Evolutionary conservation across 2,329 filamentous ascomycete species (phyloP).

Genomic region (Aspergillus unguis): DNA sequence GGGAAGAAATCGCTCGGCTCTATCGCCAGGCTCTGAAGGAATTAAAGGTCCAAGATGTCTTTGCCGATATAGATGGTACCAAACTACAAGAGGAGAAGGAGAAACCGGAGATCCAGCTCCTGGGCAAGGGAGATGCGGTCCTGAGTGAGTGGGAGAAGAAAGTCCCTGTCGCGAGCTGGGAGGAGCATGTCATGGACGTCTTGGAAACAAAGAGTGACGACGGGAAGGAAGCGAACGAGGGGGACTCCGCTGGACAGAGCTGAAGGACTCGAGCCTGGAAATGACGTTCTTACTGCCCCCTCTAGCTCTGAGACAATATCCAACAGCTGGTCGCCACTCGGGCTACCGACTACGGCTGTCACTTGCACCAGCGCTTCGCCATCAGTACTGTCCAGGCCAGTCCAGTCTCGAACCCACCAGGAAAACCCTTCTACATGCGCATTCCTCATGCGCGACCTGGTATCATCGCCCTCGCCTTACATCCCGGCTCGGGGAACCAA

Average conservation of each 20-base stretch:
- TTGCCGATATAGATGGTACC: slow-evolving; percentile 44
- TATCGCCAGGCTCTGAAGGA: slow-evolving; percentile 53
- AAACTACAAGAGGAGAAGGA: slow-evolving; percentile 16
- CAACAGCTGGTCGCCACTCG: too few relatives aligned
- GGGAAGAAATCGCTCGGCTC: slow-evolving; percentile 32
- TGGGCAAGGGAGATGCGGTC: slow-evolving; percentile 28
- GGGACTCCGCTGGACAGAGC: not conserved
- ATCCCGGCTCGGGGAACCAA: not conserved
- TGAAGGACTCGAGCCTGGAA: not conserved
- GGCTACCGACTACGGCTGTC: too few relatives aligned
- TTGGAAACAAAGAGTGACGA: slow-evolving; percentile 32
- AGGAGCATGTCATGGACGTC: slow-evolving; percentile 35
- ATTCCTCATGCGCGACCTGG: slow-evolving; percentile 1
- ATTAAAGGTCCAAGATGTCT: slow-evolving; percentile 60
- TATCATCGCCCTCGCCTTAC: not conserved
- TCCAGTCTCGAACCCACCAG: not conserved
- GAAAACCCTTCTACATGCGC: slow-evolving; percentile 1
- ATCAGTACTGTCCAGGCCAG: not conserved
- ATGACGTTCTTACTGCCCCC: too few relatives aligned
- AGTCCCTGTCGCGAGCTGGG: slow-evolving; percentile 25
- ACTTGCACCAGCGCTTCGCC: not conserved
- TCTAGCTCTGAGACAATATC: too few relatives aligned
- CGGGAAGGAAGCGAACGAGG: not conserved
- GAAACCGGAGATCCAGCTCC: slow-evolving; percentile 28
- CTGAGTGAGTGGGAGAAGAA: slow-evolving; percentile 10